These are phyloP conservation scores for Heimioporus sp. DNA, from an alignment of 768 basidiomycete species.

Conservation along the genomic window DNA sequence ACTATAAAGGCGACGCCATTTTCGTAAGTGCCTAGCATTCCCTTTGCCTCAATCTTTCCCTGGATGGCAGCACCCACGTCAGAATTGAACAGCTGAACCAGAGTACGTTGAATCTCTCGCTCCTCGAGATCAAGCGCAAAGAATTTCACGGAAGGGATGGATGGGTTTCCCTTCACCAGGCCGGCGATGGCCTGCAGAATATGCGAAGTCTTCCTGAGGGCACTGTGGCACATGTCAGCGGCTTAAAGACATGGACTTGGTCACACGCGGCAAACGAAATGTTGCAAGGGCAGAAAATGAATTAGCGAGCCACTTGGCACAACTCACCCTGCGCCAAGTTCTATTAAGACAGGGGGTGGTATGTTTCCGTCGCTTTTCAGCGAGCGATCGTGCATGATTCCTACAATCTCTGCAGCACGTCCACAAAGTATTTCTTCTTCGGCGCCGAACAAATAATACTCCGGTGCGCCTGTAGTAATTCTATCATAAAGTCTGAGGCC, in stretches of 20 bases:
- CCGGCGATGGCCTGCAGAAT: constrained; percentile 71
- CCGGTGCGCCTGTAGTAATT: constrained; percentile 71
- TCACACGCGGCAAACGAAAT: background rate
- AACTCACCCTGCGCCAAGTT: constrained; percentile 92
- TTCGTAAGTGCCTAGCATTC: constrained; percentile 90
- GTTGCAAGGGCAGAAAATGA: background rate
- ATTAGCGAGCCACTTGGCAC: background rate
- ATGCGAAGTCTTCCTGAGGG: constrained; percentile 86
- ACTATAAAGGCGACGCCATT: constrained; percentile 80
- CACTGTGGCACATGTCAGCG: constrained; percentile 41
- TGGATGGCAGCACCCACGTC: constrained; percentile 57
- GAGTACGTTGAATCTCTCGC: constrained; percentile 78
- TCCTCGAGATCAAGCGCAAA: constrained; percentile 93
- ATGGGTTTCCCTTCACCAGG: constrained; percentile 37
- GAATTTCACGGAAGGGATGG: constrained; percentile 63
- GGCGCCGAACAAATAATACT: constrained; percentile 89
- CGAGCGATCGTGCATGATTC: constrained; percentile 54
- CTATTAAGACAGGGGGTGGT: constrained; percentile 65
- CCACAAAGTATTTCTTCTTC: constrained; percentile 83
- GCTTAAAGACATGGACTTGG: background rate
- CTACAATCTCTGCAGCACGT: constrained; percentile 72
- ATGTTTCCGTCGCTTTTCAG: constrained; percentile 16
- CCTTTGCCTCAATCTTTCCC: constrained; percentile 77
- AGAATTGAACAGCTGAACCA: constrained; percentile 62
- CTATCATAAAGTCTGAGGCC: constrained; percentile 86